Percentiles rank a stretch among this genome's conserved stretches.
phyloP scores from a whole-genome alignment of 208 protist species.

The Zelonia costaricensis region DNA sequence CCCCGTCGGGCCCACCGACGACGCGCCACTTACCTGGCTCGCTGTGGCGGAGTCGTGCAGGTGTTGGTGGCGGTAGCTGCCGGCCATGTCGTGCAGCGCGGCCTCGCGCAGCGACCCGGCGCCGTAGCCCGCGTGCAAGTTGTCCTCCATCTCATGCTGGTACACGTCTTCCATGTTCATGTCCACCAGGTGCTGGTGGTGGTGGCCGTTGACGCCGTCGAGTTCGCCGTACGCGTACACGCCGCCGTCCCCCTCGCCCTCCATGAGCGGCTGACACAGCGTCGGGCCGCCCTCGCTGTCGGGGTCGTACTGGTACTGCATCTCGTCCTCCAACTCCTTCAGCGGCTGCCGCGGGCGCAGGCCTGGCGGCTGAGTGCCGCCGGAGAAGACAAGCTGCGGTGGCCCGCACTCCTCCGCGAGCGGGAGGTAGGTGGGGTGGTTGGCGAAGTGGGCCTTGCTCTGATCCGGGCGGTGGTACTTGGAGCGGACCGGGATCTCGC shows the following conservation, averaged over 20 bases:
- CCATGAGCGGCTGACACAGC: neutral
- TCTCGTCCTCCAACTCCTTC: neutral
- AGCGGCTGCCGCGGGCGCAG: neutral
- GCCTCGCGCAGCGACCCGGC: slow-evolving; percentile 2
- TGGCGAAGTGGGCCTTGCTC: slow-evolving; percentile 16
- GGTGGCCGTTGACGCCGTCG: neutral
- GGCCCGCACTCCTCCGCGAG: slow-evolving; percentile 20
- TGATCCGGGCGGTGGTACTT: slow-evolving; percentile 30
- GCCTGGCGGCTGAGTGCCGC: neutral
- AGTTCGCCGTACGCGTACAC: neutral
- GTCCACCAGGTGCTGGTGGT: neutral
- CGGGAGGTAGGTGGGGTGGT: slow-evolving; percentile 17
- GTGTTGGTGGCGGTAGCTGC: neutral
- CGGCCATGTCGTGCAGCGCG: neutral
- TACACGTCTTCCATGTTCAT: neutral
- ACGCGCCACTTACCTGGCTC: slow-evolving; percentile 12
- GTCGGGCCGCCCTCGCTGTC: neutral
- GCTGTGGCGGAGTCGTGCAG: neutral
- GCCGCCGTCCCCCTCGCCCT: neutral
- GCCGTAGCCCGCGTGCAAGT: neutral
- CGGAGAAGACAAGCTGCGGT: neutral
- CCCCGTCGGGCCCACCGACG: slow-evolving; percentile 35
- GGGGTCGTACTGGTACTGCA: neutral
- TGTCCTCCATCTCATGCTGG: neutral
- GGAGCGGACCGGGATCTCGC: slow-evolving; percentile 27